Conservation (phyloP, 441 rosid genomes). For the Daphne laureola region DNA sequence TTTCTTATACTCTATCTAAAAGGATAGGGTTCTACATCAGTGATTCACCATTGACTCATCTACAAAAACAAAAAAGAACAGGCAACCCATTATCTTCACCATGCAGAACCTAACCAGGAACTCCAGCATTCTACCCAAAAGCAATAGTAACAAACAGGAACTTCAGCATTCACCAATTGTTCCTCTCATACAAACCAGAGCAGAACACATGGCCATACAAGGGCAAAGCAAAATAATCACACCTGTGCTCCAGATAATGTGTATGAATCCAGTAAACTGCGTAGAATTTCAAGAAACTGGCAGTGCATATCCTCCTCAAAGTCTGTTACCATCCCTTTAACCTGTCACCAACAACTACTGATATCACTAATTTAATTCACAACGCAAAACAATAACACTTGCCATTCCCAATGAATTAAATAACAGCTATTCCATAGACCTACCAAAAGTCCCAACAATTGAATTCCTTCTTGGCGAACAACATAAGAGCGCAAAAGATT, state of each 20-base stretch:
- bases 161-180: too few relatives aligned
- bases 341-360: slow-evolving; percentile 35
- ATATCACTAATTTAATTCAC: slow-evolving; percentile 4
- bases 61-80: too few relatives aligned
- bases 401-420: neutral
- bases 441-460: slow-evolving; percentile 89
- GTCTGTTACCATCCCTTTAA: slow-evolving; percentile 95
- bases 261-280: slow-evolving; percentile 88
- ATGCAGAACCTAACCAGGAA: too few relatives aligned
- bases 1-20: too few relatives aligned
- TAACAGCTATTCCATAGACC: slow-evolving; percentile 11
- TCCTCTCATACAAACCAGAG: neutral
- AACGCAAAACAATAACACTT: slow-evolving; percentile 2
- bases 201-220: slow-evolving; percentile 12
- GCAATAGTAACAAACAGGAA: too few relatives aligned
- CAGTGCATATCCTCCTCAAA: slow-evolving; percentile 96
- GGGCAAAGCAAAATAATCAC: slow-evolving; percentile 14
- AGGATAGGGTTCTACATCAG: too few relatives aligned
- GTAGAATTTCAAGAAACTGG: slow-evolving; percentile 96
- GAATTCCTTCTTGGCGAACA: slow-evolving; percentile 71
- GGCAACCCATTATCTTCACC: too few relatives aligned
- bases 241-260: slow-evolving; percentile 90
- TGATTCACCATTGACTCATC: too few relatives aligned
- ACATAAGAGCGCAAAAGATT: slow-evolving; percentile 90
- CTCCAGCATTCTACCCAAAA: too few relatives aligned